Evolutionary conservation across 495 filamentous ascomycete species (phyloP).

Genomic region (Astrothelium macrocarpum): DNA sequence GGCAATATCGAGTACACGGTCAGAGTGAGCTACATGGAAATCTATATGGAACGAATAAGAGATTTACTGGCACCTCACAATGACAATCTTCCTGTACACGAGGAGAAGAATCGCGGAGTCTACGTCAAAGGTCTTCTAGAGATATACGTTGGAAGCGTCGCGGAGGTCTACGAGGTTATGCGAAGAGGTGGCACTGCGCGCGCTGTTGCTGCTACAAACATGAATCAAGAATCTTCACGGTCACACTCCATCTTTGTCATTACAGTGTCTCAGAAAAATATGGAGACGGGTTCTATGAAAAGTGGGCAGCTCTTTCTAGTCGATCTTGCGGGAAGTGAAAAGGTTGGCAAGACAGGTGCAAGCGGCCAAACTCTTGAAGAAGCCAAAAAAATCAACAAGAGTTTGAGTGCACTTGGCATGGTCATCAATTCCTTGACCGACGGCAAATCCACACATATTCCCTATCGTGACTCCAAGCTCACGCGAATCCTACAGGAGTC

Average conservation of each 20-base stretch:
- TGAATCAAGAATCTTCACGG: conserved; percentile 98
- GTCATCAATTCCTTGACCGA: conserved; percentile 97
- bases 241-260: conserved; percentile 98
- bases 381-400: conserved; percentile 99
- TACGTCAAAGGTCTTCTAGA: conserved; percentile 95
- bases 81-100: conserved; percentile 92
- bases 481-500: conserved; percentile 95
- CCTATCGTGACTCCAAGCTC: conserved; percentile 96
- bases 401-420: conserved; percentile 94
- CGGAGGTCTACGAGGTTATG: conserved; percentile 97
- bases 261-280: conserved; percentile 94
- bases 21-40: conserved; percentile 98
- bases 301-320: conserved; percentile 95
- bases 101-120: conserved; percentile 91
- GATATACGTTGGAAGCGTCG: conserved; percentile 90
- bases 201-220: conserved; percentile 97
- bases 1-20: conserved; percentile 97
- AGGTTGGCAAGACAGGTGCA: conserved; percentile 96
- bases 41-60: conserved; percentile 97
- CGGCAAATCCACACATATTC: conserved; percentile 94
- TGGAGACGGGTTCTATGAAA: conserved; percentile 92
- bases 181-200: conserved; percentile 77
- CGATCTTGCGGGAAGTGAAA: conserved; percentile 95
- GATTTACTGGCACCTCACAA: conserved; percentile 86
- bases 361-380: conserved; percentile 96